Evolutionary conservation across 169 alveolate species (phyloP), one percentile per base, ranked within the genome.

Genomic region (Babesia bigemina): DNA sequence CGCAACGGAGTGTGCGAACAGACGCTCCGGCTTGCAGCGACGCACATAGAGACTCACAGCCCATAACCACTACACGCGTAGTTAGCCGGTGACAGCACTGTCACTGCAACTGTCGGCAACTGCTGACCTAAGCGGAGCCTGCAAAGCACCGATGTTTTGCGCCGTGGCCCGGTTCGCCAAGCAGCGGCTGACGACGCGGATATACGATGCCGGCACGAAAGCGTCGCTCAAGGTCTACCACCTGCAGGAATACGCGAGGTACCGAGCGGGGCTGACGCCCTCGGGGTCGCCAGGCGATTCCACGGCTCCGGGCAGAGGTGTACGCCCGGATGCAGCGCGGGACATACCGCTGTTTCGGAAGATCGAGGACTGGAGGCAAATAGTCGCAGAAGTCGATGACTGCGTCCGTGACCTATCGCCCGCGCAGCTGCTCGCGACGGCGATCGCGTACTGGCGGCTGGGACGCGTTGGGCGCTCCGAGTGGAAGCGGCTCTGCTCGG

Each of bases 141-240:
- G 2, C 39, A 33, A 2, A 6, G 39, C 39, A 2, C 10, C 39
- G 6, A 65, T 65, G 74, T 49, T 48, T 21, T 13, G 16, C 26
- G 16, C 33, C 7, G 52, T 13, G 21, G 16, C 62, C 2, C 61
- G 52, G 6, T 61, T 28, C 11, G 52, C 63, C 45, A 13, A 29
- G 17, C 70, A 61, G 33, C 70, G 70, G 36, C 50, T 61, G 7
- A 53, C 55, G 33, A 28, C 70, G 55, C 56, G 14, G 14, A 53
- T 69, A 50, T 67, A 28, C 52, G 83, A 73, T 47, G 47, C 61
- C 36, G 49, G 50, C 22, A 57, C 79, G 9, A 83, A 75, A 63
- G n/a, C 55, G 22, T 83, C 90, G 17, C 52, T 83, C 36, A 83
- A 83, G 69, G 90, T 83, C n/a, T 83, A 83, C 50, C 75, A 83